phyloP scores from a whole-genome alignment of 805 yeast genomes.

The Candida maltosa region DNA sequence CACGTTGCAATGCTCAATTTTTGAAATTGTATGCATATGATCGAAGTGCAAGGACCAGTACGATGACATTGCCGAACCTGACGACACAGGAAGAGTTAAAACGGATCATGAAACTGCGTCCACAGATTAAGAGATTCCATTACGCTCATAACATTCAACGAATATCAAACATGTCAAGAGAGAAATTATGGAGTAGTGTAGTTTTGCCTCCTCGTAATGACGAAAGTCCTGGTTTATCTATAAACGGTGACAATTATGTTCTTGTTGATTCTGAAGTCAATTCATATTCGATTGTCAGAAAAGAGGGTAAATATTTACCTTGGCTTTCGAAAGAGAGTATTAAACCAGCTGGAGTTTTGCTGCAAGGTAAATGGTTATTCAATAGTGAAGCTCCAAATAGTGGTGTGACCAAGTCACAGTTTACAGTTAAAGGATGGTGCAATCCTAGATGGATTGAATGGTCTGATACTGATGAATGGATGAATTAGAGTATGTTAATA shows the following conservation, averaged over 20 bases:
- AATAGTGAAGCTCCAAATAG: conserved; percentile 36
- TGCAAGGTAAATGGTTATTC: conserved; percentile 12
- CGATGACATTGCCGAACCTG: conserved; percentile 16
- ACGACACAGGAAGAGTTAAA: conserved; percentile 12
- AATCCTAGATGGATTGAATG: conserved; percentile 40
- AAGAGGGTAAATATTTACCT: conserved; percentile 20
- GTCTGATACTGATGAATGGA: conserved; percentile 1
- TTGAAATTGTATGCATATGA: conserved; percentile 50
- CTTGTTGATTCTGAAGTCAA: conserved; percentile 12
- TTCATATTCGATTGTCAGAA: conserved; percentile 13
- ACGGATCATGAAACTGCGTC: conserved; percentile 7
- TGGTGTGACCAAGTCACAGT: conserved; percentile 41
- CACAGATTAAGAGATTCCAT: conserved; percentile 24
- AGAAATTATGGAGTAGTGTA: conserved; percentile 52
- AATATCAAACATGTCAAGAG: conserved; percentile 42
- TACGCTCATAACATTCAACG: conserved; percentile 21
- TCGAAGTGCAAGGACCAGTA: conserved; percentile 31
- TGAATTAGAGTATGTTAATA: too few relatives aligned
- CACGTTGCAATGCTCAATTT: conserved; percentile 49
- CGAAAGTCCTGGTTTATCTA: conserved; percentile 16
- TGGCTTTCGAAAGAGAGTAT: conserved; percentile 18
- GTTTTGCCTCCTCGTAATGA: conserved; percentile 52
- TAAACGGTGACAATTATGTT: conserved; percentile 20
- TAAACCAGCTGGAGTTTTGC: conserved; percentile 35
- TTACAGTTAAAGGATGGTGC: conserved; percentile 50